Base-by-base conservation (phyloP, 1,139 yeast species). In the Protomyces lactucae-debilis region DNA sequence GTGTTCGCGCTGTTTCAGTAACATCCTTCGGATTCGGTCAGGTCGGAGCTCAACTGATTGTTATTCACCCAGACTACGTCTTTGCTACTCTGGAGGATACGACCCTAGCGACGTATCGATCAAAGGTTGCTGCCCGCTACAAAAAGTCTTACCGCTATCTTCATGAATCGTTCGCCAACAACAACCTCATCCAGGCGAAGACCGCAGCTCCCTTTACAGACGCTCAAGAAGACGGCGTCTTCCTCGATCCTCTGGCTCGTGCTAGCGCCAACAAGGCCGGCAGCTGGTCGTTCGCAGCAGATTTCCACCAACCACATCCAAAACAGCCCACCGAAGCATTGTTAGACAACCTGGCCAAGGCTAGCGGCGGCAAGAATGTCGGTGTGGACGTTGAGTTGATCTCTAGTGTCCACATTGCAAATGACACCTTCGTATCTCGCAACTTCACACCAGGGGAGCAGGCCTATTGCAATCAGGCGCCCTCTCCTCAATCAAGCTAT, bases 21-120 rank as follows among this genome's bases (percentile, higher is more conserved):
- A 93, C 98, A 12, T 93, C 99, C 6, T 93, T 93, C 76, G 99
- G 99, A 76, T 93, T 93, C 77, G 99, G 99, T 76, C 99, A 93
- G 81, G 93, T 93, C 83, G 99, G 99, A 79, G 99, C 93, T 66
- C 96, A 91, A 78, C 96, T 97, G 61, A 79, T 93, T 76, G 88
- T 86, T 67, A 83, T 93, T 69, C 96, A 92, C 79, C 88, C 97
- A 69, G 97, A 93, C 78, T 93, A 91, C 83, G 83, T 93, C 78
- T 90, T 79, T 75, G 95, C 95, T 68, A 85, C 90, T 52, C 82
- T 93, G 75, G 86, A 86, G 74, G 83, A 83, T 78, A 74, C 79
- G 45, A 82, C 87, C 70, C 93, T 90, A 77, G 80, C 85, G 71
- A 78, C 80, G 28, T 93, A 93, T 76, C 84, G 82, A 68, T 72